Percentiles rank a stretch among this genome's conserved stretches.
Evolutionary conservation across 1,139 yeast species (phyloP).

Genomic region (Kodamaea anthophila): DNA sequence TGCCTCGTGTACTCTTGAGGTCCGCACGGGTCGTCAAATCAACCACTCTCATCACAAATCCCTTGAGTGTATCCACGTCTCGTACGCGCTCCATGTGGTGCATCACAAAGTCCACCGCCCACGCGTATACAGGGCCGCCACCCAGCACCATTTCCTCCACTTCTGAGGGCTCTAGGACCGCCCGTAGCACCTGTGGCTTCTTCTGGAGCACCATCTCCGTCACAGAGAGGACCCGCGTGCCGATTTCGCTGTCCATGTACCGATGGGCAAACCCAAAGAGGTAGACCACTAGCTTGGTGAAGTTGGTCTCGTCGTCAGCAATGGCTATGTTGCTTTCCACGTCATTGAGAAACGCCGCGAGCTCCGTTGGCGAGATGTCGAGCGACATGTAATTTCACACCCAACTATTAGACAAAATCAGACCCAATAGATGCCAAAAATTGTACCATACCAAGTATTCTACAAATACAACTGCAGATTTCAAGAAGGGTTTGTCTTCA

Average conservation of each 20-base stretch:
- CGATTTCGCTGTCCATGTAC: conserved; percentile 14
- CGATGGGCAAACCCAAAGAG: conserved; percentile 28
- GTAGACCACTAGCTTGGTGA: conserved; percentile 30
- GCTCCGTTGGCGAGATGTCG: conserved; percentile 15
- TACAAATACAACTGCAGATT: too few relatives aligned
- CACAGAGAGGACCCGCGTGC: conserved; percentile 18
- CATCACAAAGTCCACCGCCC: conserved; percentile 26
- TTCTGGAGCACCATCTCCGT: conserved; percentile 26
- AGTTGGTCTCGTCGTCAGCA: conserved; percentile 29
- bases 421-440: not conserved
- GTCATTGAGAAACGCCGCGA: conserved; percentile 31
- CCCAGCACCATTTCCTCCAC: conserved; percentile 7
- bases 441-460: not conserved
- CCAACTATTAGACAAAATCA: not conserved
- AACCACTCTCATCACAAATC: conserved; percentile 27
- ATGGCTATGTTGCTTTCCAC: conserved; percentile 27
- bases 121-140: conserved; percentile 17
- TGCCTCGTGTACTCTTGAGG: too few relatives aligned
- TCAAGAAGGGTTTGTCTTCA: too few relatives aligned
- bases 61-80: conserved; percentile 19
- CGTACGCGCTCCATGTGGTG: conserved; percentile 13
- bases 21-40: conserved; percentile 21
- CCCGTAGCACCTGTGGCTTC: conserved; percentile 23
- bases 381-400: too few relatives aligned
- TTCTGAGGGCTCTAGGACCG: too few relatives aligned